Evolutionary conservation across 768 basidiomycete species (phyloP).

Genomic region (Rhizopogon vinicolor): DNA sequence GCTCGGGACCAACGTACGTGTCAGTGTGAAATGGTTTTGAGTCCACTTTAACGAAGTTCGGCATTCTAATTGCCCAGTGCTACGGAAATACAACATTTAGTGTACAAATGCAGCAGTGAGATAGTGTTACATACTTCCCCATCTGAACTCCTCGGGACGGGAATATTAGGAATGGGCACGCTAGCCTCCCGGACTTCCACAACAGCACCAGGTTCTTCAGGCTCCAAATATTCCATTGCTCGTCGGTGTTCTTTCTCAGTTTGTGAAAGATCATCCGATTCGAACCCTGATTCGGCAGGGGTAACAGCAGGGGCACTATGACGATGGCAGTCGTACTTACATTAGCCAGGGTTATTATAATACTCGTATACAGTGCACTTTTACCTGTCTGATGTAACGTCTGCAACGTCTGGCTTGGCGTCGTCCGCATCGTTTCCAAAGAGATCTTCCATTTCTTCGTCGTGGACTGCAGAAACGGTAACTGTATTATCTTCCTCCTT

Average conservation of each 20-base stretch:
- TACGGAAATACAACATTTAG: conserved; percentile 6
- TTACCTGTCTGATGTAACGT: conserved; percentile 49
- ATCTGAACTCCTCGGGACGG: conserved; percentile 74
- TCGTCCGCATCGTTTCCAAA: conserved; percentile 69
- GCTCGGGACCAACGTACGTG: conserved; percentile 79
- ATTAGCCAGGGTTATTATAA: conserved; percentile 14
- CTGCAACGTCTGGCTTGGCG: conserved; percentile 17
- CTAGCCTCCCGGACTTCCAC: conserved; percentile 59
- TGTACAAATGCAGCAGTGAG: background rate
- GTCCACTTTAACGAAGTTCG: conserved; percentile 90
- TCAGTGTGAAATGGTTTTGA: conserved; percentile 87
- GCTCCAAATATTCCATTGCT: conserved; percentile 79
- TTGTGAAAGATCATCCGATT: conserved; percentile 66
- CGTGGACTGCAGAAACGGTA: conserved; percentile 3
- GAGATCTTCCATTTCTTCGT: conserved; percentile 68
- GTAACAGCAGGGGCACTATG: conserved; percentile 33
- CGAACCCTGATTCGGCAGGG: conserved; percentile 39
- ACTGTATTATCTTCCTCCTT: conserved; percentile 14
- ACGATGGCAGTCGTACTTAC: conserved; percentile 16
- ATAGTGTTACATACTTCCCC: conserved; percentile 56
- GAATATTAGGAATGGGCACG: conserved; percentile 83
- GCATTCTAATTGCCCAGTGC: conserved; percentile 92
- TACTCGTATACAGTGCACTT: background rate
- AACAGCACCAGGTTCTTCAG: conserved; percentile 57
- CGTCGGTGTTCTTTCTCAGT: conserved; percentile 54